These are phyloP conservation scores for Coemansia pectinata DNA, from an alignment of 192 early-diverging fungal species.

Conservation along the genomic window DNA sequence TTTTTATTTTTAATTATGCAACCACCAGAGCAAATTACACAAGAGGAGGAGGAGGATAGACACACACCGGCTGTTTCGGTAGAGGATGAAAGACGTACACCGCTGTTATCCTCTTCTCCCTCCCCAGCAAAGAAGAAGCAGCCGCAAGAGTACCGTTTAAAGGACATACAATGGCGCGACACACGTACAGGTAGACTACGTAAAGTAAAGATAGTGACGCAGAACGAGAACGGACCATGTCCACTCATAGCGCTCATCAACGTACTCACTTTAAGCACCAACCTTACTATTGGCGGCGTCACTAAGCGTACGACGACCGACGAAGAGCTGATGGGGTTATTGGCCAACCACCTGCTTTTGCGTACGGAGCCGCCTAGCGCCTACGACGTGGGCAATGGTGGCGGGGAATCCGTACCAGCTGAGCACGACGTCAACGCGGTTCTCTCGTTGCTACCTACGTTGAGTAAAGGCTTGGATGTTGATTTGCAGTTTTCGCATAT, in stretches of 20 bases:
- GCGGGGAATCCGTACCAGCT: background rate
- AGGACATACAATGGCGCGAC: constrained; percentile 70
- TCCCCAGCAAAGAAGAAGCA: background rate
- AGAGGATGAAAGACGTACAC: background rate
- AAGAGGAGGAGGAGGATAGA: too few species aligned
- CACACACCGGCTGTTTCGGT: too few species aligned
- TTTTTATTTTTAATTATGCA: background rate
- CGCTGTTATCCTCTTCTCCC: background rate
- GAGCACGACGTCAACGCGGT: constrained; percentile 4
- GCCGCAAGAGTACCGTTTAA: constrained; percentile 65
- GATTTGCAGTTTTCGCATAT: constrained; percentile 82
- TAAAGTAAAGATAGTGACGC: constrained; percentile 77
- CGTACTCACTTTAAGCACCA: constrained; percentile 72
- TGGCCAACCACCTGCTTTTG: constrained; percentile 74
- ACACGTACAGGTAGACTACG: constrained; percentile 44
- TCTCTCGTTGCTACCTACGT: constrained; percentile 36
- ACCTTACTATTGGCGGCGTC: constrained; percentile 51
- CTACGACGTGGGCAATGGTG: background rate
- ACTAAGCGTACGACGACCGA: constrained; percentile 61
- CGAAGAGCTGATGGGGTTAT: constrained; percentile 66
- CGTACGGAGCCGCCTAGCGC: constrained; percentile 2
- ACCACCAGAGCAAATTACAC: background rate
- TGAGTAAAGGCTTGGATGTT: constrained; percentile 67
- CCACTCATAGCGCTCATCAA: constrained; percentile 85
- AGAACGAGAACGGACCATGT: constrained; percentile 94